Evolutionary conservation across 73 alveolate genomes (phyloP).

Genomic region (Paramecium caudatum): DNA sequence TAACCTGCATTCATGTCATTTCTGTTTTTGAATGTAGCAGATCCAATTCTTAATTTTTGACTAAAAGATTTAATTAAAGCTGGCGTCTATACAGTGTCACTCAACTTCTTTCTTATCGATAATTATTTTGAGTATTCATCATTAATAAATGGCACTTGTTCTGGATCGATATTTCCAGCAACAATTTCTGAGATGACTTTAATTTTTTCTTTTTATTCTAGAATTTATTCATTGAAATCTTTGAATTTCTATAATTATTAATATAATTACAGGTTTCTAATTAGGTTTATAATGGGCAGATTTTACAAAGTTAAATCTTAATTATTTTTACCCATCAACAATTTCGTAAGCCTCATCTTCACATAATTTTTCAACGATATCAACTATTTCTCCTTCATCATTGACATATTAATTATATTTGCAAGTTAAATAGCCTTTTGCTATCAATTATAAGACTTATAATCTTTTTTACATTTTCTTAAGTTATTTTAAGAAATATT

Average conservation of each 20-base stretch:
- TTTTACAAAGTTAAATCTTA: neutral
- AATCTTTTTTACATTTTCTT: constrained; percentile 25
- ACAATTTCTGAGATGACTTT: constrained; percentile 39
- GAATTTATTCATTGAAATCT: constrained; percentile 7
- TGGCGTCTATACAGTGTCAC: constrained; percentile 11
- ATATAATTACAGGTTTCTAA: constrained; percentile 25
- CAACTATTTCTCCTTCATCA: constrained; percentile 15
- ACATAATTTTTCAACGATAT: neutral
- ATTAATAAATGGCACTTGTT: neutral
- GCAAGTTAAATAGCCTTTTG: constrained; percentile 33
- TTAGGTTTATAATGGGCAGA: constrained; percentile 7
- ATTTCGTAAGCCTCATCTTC: constrained; percentile 13
- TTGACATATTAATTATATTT: constrained; percentile 1
- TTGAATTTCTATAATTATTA: neutral
- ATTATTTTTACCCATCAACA: constrained; percentile 5
- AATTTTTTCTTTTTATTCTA: constrained; percentile 37
- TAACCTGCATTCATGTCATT: neutral
- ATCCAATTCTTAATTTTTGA: neutral
- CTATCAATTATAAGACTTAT: constrained; percentile 14
- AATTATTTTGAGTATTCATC: neutral
- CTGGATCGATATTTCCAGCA: constrained; percentile 22
- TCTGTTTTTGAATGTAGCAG: constrained; percentile 51
- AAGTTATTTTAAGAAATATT: neutral
- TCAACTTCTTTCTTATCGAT: constrained; percentile 3
- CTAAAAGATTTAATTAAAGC: neutral